Percentiles rank a stretch among this genome's conserved stretches.
phyloP scores from a whole-genome alignment of 192 early-diverging fungal genomes.

The Kappamyces sp. region DNA sequence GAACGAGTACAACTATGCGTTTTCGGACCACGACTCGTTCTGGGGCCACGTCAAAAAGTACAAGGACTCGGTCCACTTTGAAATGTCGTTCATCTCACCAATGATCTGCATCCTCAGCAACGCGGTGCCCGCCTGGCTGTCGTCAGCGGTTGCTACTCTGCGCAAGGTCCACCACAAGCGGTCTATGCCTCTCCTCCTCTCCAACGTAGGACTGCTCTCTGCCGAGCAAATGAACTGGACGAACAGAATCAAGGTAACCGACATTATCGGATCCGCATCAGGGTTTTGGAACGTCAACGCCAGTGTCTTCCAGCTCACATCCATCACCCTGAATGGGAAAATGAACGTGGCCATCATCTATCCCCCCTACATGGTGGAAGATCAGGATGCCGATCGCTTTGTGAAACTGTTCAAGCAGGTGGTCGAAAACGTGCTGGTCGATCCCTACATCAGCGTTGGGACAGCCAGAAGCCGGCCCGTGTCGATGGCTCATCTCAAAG shows the following conservation, averaged over 20 bases:
- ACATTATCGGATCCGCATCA: constrained; percentile 1
- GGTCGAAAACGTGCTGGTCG: neutral
- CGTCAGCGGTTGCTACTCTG: constrained; percentile 1
- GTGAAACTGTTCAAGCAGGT: neutral
- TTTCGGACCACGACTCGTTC: constrained; percentile 7
- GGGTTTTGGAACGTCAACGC: constrained; percentile 1
- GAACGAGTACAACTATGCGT: neutral
- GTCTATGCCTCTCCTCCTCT: neutral
- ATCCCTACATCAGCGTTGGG: too few species aligned
- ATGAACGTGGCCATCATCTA: neutral
- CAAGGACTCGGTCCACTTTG: neutral
- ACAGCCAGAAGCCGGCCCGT: too few species aligned
- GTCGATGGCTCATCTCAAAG: too few species aligned
- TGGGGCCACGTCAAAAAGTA: constrained; percentile 10
- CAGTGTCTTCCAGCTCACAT: constrained; percentile 3
- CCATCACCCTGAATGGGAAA: constrained; percentile 5
- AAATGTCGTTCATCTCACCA: neutral
- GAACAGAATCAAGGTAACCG: neutral
- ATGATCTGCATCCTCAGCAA: neutral
- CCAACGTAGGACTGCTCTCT: constrained; percentile 4
- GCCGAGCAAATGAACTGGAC: constrained; percentile 8
- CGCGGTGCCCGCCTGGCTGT: neutral
- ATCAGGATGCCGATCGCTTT: constrained; percentile 14
- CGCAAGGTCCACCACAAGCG: constrained; percentile 9
- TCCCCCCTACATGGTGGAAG: constrained; percentile 9